Conservation (phyloP, 192 early-diverging fungal genomes). For the Linnemannia zychae region DNA sequence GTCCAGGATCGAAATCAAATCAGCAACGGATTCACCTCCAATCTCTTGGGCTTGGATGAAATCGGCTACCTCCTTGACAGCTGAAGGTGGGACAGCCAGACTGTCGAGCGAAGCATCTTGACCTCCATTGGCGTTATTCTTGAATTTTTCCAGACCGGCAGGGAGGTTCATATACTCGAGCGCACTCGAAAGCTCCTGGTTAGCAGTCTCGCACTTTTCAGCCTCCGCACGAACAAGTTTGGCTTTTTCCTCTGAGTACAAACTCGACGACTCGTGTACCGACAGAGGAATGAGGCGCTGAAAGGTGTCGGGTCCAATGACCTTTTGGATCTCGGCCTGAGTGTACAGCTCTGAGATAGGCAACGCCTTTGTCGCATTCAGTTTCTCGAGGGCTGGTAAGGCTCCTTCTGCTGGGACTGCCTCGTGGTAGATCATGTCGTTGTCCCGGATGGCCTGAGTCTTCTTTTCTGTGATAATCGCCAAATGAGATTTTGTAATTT, state of each 20-base stretch:
- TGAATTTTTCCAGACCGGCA: constrained; percentile 81
- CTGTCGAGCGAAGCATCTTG: constrained; percentile 60
- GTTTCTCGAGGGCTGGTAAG: constrained; percentile 85
- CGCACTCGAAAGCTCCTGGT: constrained; percentile 86
- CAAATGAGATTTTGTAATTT: constrained; percentile 76
- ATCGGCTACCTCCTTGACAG: constrained; percentile 74
- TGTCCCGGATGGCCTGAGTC: constrained; percentile 81
- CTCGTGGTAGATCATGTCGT: constrained; percentile 97
- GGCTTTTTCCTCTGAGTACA: constrained; percentile 98
- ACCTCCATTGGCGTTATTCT: constrained; percentile 61
- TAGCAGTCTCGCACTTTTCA: constrained; percentile 83
- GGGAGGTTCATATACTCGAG: constrained; percentile 93
- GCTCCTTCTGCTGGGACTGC: constrained; percentile 83
- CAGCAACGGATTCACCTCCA: constrained; percentile 60
- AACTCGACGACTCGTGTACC: constrained; percentile 93
- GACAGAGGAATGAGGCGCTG: constrained; percentile 87
- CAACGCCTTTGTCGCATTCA: constrained; percentile 84
- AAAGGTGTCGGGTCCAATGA: constrained; percentile 94
- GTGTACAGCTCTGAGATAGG: constrained; percentile 82
- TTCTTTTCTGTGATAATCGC: constrained; percentile 81
- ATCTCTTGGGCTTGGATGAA: constrained; percentile 72
- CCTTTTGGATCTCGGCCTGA: constrained; percentile 82
- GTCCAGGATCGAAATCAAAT: constrained; percentile 74
- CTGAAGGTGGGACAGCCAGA: constrained; percentile 67
- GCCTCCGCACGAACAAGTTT: constrained; percentile 88